Evolutionary conservation across 2,329 filamentous ascomycete species (phyloP).

Genomic region (Penicillium sclerotigenum): DNA sequence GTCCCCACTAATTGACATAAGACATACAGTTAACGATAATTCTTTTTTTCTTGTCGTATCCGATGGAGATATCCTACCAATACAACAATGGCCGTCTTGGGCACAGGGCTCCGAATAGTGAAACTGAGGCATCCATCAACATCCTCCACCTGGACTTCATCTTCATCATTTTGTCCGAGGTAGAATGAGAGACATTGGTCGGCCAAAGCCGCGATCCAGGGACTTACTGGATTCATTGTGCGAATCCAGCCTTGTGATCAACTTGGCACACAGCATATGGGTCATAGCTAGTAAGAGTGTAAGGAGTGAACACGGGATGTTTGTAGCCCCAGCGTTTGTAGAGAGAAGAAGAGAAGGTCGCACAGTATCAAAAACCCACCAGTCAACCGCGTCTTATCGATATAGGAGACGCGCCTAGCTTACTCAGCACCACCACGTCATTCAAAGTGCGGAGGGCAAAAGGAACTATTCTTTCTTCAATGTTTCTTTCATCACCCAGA

Average conservation of each 20-base stretch:
- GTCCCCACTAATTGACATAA: constrained; percentile 27
- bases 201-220: constrained; percentile 28
- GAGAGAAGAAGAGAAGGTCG: neutral
- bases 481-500: neutral
- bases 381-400: constrained; percentile 7
- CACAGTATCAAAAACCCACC: neutral
- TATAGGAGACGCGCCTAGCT: constrained; percentile 13
- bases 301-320: neutral
- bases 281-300: neutral
- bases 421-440: constrained; percentile 33
- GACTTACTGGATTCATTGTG: constrained; percentile 24
- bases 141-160: constrained; percentile 26
- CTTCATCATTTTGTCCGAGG: constrained; percentile 8
- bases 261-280: neutral
- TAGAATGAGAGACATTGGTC: constrained; percentile 24
- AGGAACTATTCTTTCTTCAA: constrained; percentile 2
- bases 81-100: constrained; percentile 25
- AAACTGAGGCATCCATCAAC: constrained; percentile 38
- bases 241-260: constrained; percentile 8
- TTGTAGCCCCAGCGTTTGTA: neutral
- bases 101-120: constrained; percentile 5
- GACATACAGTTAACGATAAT: neutral
- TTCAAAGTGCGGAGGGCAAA: constrained; percentile 21
- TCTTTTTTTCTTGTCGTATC: neutral
- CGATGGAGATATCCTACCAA: neutral